Conservation (phyloP, 2,329 filamentous ascomycete species). For the Cordyceps javanica region DNA sequence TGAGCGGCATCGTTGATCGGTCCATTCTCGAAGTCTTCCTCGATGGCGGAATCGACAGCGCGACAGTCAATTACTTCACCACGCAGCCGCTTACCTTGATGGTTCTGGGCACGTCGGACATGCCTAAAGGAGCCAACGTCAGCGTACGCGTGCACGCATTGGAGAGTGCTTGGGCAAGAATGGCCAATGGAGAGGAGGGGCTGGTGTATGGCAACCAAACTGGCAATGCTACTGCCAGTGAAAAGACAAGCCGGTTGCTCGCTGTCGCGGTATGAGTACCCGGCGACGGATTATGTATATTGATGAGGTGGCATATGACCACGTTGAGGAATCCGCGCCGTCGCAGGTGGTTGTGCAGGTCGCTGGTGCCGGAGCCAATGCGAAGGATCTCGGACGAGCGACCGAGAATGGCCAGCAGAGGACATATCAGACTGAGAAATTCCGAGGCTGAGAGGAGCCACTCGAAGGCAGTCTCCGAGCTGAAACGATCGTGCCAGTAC, state of each 20-base stretch:
- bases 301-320: constrained; percentile 23
- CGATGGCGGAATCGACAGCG: constrained; percentile 27
- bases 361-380: constrained; percentile 44
- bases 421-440: constrained; percentile 35
- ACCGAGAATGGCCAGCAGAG: constrained; percentile 27
- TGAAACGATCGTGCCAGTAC: constrained; percentile 44
- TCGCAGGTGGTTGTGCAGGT: constrained; percentile 43
- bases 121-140: constrained; percentile 18
- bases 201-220: constrained; percentile 12
- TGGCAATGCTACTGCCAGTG: background rate
- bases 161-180: constrained; percentile 21
- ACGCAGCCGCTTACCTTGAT: constrained; percentile 22
- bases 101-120: constrained; percentile 15
- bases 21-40: constrained; percentile 31
- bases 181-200: constrained; percentile 5
- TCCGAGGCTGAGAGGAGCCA: constrained; percentile 38
- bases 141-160: constrained; percentile 21
- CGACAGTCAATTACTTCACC: constrained; percentile 26
- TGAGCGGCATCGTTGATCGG: constrained; percentile 29
- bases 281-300: background rate
- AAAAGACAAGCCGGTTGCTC: background rate
- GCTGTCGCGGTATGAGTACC: background rate
- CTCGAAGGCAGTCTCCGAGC: constrained; percentile 39
- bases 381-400: constrained; percentile 34
- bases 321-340: constrained; percentile 34